Percentiles rank a stretch among this genome's conserved stretches.
These are phyloP conservation scores for Syzygium jambos DNA, from an alignment of 345 rosid species.

Conservation along the genomic window DNA sequence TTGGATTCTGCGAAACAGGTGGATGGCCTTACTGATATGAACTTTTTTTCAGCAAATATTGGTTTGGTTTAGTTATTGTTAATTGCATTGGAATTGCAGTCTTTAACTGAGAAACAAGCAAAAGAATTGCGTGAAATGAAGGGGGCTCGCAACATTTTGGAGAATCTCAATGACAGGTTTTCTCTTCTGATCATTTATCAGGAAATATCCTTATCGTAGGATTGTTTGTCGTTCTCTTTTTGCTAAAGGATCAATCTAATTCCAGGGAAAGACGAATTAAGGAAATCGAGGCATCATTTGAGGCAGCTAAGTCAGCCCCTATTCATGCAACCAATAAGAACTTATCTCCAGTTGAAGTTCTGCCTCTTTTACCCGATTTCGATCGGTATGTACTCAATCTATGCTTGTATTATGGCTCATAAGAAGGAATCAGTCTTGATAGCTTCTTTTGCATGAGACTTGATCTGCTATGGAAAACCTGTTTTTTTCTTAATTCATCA, in stretches of 20 bases:
- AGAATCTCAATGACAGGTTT: slow-evolving; percentile 73
- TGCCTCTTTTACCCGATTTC: slow-evolving; percentile 86
- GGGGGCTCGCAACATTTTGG: slow-evolving; percentile 65
- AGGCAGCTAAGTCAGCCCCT: slow-evolving; percentile 68
- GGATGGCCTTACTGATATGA: not conserved
- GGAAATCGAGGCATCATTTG: slow-evolving; percentile 86
- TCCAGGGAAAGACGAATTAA: slow-evolving; percentile 88
- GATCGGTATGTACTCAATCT: slow-evolving; percentile 46
- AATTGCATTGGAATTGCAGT: slow-evolving; percentile 31
- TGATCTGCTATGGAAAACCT: not conserved
- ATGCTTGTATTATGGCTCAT: not conserved
- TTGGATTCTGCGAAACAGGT: slow-evolving; percentile 86
- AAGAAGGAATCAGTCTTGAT: not conserved
- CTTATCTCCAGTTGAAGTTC: slow-evolving; percentile 60
- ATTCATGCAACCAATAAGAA: slow-evolving; percentile 84
- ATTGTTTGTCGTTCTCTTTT: slow-evolving; percentile 2
- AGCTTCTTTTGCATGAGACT: not conserved
- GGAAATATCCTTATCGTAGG: not conserved
- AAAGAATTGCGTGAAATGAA: slow-evolving; percentile 82
- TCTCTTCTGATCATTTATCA: slow-evolving; percentile 10
- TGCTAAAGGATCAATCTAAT: not conserved
- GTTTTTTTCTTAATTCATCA: not conserved
- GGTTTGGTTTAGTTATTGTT: not conserved
- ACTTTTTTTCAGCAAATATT: not conserved
- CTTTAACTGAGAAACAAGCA: slow-evolving; percentile 92